Evolutionary conservation across 805 yeast species (phyloP).

Genomic region (Saccharomyces cerevisiae): DNA sequence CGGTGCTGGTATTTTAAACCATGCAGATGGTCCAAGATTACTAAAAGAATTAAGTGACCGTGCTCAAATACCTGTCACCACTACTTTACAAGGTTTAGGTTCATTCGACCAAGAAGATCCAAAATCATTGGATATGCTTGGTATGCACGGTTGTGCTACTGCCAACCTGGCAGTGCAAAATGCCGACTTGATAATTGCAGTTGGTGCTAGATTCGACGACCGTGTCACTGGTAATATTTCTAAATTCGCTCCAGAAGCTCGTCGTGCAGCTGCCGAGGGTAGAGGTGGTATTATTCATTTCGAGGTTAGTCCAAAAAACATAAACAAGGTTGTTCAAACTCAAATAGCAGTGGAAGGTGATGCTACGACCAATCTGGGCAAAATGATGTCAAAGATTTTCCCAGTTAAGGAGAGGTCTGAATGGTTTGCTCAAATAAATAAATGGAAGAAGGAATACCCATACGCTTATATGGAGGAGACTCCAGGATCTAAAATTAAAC

Average conservation of each 20-base stretch:
- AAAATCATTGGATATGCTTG: conserved; percentile 89
- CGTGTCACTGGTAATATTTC: conserved; percentile 86
- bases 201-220: conserved; percentile 97
- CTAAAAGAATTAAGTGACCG: conserved; percentile 81
- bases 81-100: conserved; percentile 90
- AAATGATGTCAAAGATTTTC: conserved; percentile 63
- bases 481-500: conserved; percentile 73
- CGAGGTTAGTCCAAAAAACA: conserved; percentile 93
- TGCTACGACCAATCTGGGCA: conserved; percentile 66
- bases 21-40: conserved; percentile 69
- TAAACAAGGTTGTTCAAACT: conserved; percentile 93
- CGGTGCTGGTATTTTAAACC: conserved; percentile 82
- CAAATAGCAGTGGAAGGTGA: conserved; percentile 97
- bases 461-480: conserved; percentile 75
- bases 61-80: conserved; percentile 92
- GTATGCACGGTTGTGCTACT: conserved; percentile 96
- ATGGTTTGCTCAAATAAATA: conserved; percentile 68
- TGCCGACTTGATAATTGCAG: conserved; percentile 87
- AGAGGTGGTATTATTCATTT: conserved; percentile 96
- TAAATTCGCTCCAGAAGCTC: conserved; percentile 91
- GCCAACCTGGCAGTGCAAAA: conserved; percentile 92
- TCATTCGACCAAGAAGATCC: conserved; percentile 88
- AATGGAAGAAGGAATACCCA: conserved; percentile 84
- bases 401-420: conserved; percentile 59
- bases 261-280: conserved; percentile 74